These are phyloP conservation scores for Hericium coralloides DNA, from an alignment of 768 basidiomycete genomes.

Conservation along the genomic window DNA sequence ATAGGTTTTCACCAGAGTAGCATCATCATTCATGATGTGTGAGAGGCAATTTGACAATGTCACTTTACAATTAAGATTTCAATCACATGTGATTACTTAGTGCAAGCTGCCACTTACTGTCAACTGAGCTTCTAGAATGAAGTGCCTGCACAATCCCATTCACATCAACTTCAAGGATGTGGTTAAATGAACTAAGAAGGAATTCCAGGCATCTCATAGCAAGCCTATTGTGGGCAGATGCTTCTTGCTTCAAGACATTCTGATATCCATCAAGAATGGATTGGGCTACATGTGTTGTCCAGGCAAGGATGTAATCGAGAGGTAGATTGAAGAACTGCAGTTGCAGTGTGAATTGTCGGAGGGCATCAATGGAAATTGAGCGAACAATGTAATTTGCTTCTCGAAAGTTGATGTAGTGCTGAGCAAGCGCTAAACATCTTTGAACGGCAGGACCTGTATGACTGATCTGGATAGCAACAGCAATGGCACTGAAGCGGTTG, in stretches of 20 bases:
- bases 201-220: neutral
- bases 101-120: neutral
- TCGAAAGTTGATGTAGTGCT: slow-evolving; percentile 59
- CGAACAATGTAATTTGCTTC: slow-evolving; percentile 56
- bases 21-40: neutral
- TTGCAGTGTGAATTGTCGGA: slow-evolving; percentile 61
- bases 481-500: slow-evolving; percentile 72
- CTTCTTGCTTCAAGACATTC: neutral
- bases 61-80: neutral
- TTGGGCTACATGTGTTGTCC: slow-evolving; percentile 55
- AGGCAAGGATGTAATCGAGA: slow-evolving; percentile 45
- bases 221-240: neutral
- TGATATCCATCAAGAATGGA: slow-evolving; percentile 46
- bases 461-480: slow-evolving; percentile 62
- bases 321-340: slow-evolving; percentile 43
- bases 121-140: neutral
- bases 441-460: slow-evolving; percentile 36
- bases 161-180: neutral
- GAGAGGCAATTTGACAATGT: neutral
- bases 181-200: neutral
- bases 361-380: slow-evolving; percentile 63
- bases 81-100: neutral
- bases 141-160: neutral
- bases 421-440: slow-evolving; percentile 55
- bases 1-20: neutral